Evolutionary conservation across 2,329 filamentous ascomycete genomes (phyloP).

Genomic region (Neobulgaria alba): DNA sequence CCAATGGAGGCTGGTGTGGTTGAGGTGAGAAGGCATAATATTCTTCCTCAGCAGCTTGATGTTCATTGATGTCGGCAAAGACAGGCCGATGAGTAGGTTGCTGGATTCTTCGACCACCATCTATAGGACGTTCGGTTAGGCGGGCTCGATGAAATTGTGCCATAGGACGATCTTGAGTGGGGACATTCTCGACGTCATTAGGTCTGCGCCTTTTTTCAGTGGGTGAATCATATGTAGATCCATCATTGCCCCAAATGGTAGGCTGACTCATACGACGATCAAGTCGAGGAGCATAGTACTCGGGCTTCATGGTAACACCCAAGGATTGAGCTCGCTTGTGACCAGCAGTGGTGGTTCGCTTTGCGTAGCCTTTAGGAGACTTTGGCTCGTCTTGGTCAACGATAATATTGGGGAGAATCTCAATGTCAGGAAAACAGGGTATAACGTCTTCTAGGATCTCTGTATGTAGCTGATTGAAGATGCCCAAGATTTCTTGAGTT

Average conservation of each 20-base stretch:
- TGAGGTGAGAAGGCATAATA: conserved; percentile 8
- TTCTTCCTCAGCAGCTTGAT: conserved; percentile 16
- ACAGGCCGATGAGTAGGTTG: conserved; percentile 16
- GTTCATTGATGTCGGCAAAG: conserved; percentile 19
- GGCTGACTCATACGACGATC: conserved; percentile 18
- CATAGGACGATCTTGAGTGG: conserved; percentile 1
- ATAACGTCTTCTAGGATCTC: conserved; percentile 29
- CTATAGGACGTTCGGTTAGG: conserved; percentile 4
- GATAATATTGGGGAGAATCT: conserved; percentile 32
- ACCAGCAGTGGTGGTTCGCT: conserved; percentile 12
- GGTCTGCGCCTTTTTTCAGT: conserved; percentile 20
- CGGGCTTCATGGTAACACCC: conserved; percentile 14
- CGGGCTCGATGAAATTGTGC: conserved; percentile 2
- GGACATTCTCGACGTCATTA: conserved; percentile 7
- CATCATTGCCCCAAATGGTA: conserved; percentile 7
- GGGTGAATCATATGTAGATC: conserved; percentile 3
- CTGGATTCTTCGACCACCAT: conserved; percentile 9
- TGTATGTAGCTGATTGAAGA: conserved; percentile 30
- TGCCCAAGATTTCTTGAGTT: conserved; percentile 28
- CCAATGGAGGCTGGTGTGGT: conserved; percentile 15
- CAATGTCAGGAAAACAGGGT: conserved; percentile 32
- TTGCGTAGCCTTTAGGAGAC: conserved; percentile 24
- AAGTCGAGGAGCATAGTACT: conserved; percentile 5
- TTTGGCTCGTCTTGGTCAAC: conserved; percentile 23
- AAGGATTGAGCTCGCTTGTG: conserved; percentile 29